Evolutionary conservation across 345 rosid genomes (phyloP).

Genomic region (Eucalyptus grandis): DNA sequence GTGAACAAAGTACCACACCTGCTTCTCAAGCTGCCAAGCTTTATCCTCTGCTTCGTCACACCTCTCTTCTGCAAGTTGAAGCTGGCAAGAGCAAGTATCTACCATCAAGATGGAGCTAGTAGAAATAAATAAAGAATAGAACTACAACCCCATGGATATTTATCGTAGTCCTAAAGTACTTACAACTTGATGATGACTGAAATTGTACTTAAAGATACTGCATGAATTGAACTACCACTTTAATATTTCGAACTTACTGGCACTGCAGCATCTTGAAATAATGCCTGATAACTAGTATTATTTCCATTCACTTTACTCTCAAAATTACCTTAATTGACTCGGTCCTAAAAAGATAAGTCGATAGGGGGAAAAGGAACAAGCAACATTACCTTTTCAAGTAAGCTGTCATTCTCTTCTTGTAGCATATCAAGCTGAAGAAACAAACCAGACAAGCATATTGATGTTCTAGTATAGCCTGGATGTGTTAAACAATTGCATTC

Average conservation of each 20-base stretch:
- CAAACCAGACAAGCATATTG: not conserved
- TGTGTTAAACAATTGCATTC: not conserved
- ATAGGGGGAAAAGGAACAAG: not conserved
- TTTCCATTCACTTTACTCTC: not conserved
- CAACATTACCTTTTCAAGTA: conserved; percentile 5
- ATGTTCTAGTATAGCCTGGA: not conserved
- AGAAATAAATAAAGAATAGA: not conserved
- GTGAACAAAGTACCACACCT: conserved; percentile 15
- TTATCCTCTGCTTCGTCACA: conserved; percentile 85
- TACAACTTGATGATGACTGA: not conserved
- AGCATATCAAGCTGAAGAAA: conserved; percentile 49
- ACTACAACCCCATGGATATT: not conserved
- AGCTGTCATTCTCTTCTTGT: conserved; percentile 10
- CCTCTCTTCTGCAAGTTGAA: conserved; percentile 76
- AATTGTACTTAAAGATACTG: not conserved
- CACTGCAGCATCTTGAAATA: not conserved
- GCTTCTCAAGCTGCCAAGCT: conserved; percentile 79
- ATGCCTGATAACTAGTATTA: not conserved
- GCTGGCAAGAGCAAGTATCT: conserved; percentile 40
- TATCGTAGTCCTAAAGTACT: not conserved
- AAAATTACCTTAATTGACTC: not conserved
- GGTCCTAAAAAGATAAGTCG: not conserved
- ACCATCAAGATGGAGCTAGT: not conserved
- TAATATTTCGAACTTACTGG: not conserved
- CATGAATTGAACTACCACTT: not conserved